Conservation (phyloP, 169 alveolate species). For the Eimeria necatrix region DNA sequence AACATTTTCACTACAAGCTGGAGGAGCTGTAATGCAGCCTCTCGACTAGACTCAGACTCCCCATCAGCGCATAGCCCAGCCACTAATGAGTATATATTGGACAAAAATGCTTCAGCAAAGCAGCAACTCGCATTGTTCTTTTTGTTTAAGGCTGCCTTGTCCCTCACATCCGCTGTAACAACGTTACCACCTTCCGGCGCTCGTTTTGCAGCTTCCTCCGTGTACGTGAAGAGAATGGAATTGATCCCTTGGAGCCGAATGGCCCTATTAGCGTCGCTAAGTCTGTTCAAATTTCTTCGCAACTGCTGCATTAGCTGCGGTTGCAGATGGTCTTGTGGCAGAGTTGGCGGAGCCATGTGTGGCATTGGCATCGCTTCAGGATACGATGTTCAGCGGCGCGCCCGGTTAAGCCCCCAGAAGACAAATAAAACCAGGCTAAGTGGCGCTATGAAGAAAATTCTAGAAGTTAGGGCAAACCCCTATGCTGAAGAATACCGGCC, state of each 20-base stretch:
- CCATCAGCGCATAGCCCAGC: conserved; percentile 56
- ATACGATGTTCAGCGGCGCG: not conserved
- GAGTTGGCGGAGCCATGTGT: conserved; percentile 15
- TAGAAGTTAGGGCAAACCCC: too few species aligned
- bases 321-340: conserved; percentile 4
- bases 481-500: not conserved
- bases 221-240: conserved; percentile 46
- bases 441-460: too few species aligned
- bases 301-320: conserved; percentile 37
- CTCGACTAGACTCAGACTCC: conserved; percentile 55
- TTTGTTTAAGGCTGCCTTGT: not conserved
- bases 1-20: conserved; percentile 55
- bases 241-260: conserved; percentile 37
- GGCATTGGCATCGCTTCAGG: conserved; percentile 36
- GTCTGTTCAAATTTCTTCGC: conserved; percentile 28
- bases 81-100: conserved; percentile 35
- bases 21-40: conserved; percentile 43
- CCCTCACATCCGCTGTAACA: not conserved
- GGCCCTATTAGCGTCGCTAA: conserved; percentile 46
- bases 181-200: not conserved
- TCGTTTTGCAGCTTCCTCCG: conserved; percentile 33
- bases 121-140: not conserved
- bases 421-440: too few species aligned
- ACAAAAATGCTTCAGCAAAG: conserved; percentile 34
- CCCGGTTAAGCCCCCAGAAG: too few species aligned